These are phyloP conservation scores for Ceratocystis destructans DNA, from an alignment of 2,329 filamentous ascomycete species.

Conservation along the genomic window DNA sequence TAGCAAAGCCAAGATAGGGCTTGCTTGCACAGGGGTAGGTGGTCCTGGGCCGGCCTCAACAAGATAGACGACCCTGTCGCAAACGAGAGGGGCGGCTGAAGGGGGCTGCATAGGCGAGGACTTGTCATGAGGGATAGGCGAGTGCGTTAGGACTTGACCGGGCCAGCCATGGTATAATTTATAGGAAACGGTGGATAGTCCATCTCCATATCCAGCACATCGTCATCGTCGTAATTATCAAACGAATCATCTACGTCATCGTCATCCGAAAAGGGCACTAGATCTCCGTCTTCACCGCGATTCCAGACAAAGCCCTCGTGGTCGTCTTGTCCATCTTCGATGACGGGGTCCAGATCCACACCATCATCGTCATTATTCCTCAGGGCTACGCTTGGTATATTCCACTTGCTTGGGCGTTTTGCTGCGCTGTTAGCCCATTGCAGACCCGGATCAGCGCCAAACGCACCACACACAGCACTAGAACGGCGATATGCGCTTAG, in stretches of 20 bases:
- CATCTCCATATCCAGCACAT: conserved; percentile 27
- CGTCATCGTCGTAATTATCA: conserved; percentile 32
- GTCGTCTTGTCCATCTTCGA: conserved; percentile 31
- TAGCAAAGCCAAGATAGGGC: too few species aligned
- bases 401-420: conserved; percentile 13
- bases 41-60: too few species aligned
- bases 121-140: too few species aligned
- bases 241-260: conserved; percentile 36
- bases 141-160: background rate
- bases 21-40: too few species aligned
- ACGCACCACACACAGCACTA: conserved; percentile 5
- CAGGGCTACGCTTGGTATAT: background rate
- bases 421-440: background rate
- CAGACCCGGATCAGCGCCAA: background rate
- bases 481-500: conserved; percentile 9
- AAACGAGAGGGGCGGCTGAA: too few species aligned
- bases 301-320: conserved; percentile 45
- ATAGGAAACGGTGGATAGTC: conserved; percentile 32
- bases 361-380: conserved; percentile 7
- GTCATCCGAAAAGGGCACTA: conserved; percentile 40
- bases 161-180: conserved; percentile 12
- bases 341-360: conserved; percentile 16
- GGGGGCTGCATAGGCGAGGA: too few species aligned
- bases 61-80: too few species aligned
- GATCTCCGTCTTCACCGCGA: conserved; percentile 43